Evolutionary conservation across 2,329 filamentous ascomycete genomes (phyloP).

Genomic region (Pseudogymnoascus sp.): DNA sequence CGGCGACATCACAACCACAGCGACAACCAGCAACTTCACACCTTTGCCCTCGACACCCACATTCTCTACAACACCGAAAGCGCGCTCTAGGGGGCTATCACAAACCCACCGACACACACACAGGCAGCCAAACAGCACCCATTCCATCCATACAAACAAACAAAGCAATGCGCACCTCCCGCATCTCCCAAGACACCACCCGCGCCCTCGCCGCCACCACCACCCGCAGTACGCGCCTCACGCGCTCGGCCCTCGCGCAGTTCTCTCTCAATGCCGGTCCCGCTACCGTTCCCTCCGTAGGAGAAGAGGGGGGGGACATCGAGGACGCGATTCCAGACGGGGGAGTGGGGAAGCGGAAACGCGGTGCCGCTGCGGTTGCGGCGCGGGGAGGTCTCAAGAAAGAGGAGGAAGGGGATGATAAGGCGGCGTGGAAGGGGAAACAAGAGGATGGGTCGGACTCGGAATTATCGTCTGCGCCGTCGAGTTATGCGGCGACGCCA

Average conservation of each 20-base stretch:
- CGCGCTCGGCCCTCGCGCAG: slow-evolving; percentile 41
- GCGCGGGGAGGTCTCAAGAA: slow-evolving; percentile 10
- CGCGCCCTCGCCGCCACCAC: slow-evolving; percentile 44
- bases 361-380: slow-evolving; percentile 17
- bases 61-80: no score
- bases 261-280: slow-evolving; percentile 31
- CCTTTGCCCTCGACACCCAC: neutral
- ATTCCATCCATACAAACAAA: no score
- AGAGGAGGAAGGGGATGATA: slow-evolving; percentile 22
- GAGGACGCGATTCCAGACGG: slow-evolving; percentile 41
- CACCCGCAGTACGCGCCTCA: slow-evolving; percentile 35
- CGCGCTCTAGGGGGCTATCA: no score
- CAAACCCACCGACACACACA: no score
- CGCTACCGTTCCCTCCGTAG: slow-evolving; percentile 16
- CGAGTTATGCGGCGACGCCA: neutral
- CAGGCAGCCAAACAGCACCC: no score
- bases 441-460: neutral
- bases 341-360: slow-evolving; percentile 17
- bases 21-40: neutral
- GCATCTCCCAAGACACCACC: slow-evolving; percentile 49
- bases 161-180: slow-evolving; percentile 42
- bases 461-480: neutral
- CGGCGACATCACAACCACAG: neutral
- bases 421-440: neutral
- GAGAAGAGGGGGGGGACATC: slow-evolving; percentile 38